Percentiles rank a stretch among this genome's conserved stretches.
These are phyloP conservation scores for Fusarium sp. DNA, from an alignment of 2,329 filamentous ascomycete genomes.

Conservation along the genomic window DNA sequence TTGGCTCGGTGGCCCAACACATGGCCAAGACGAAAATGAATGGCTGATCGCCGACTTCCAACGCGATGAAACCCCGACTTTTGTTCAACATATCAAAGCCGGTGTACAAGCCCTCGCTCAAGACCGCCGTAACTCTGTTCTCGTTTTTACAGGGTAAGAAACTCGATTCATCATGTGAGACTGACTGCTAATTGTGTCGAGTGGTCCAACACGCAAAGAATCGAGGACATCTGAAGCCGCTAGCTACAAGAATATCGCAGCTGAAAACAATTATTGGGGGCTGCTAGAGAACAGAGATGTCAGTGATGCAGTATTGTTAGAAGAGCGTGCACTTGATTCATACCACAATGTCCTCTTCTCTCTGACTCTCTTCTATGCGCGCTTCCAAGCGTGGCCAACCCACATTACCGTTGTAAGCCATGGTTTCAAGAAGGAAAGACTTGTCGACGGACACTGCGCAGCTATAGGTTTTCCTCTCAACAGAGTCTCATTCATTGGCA, in stretches of 20 bases:
- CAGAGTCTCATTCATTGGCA: slow-evolving; percentile 67
- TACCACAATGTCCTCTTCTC: slow-evolving; percentile 88
- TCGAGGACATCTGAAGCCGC: slow-evolving; percentile 70
- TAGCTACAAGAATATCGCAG: slow-evolving; percentile 71
- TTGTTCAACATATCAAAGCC: slow-evolving; percentile 78
- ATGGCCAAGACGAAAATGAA: slow-evolving; percentile 68
- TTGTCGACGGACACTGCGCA: slow-evolving; percentile 73
- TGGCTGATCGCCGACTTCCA: slow-evolving; percentile 86
- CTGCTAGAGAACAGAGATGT: slow-evolving; percentile 48
- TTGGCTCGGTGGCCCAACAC: slow-evolving; percentile 71
- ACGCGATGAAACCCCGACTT: slow-evolving; percentile 81
- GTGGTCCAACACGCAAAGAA: slow-evolving; percentile 72
- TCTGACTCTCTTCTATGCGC: slow-evolving; percentile 64
- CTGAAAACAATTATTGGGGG: slow-evolving; percentile 61
- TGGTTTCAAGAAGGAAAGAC: slow-evolving; percentile 74
- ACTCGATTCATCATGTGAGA: accelerated
- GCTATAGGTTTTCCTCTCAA: slow-evolving; percentile 69
- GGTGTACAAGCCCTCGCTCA: slow-evolving; percentile 68
- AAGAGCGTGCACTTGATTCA: slow-evolving; percentile 83
- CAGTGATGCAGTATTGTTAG: slow-evolving; percentile 63
- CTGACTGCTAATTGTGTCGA: slow-evolving; percentile 46
- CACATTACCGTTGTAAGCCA: slow-evolving; percentile 76
- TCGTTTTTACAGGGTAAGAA: slow-evolving; percentile 80
- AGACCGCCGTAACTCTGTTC: slow-evolving; percentile 59
- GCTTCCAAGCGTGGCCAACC: slow-evolving; percentile 64